phyloP scores from a whole-genome alignment of 345 rosid genomes.

The Eucalyptus sideroxylon region DNA sequence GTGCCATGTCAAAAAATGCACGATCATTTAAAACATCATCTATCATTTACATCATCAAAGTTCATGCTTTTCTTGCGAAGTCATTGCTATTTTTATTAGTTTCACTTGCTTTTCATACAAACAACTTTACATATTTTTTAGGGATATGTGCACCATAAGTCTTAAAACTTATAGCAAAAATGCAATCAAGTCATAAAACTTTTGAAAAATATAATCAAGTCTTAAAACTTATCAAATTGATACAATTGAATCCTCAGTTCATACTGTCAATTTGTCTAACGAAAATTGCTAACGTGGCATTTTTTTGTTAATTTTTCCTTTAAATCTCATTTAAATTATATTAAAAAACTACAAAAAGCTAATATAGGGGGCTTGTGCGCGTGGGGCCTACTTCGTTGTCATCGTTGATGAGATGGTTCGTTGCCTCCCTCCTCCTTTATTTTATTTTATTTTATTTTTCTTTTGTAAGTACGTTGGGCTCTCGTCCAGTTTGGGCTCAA shows the following conservation, averaged over 20 bases:
- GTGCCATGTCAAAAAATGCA: not conserved
- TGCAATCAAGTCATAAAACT: accelerated
- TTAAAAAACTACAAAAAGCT: no score
- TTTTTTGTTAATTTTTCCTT: no score
- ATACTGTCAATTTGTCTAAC: no score
- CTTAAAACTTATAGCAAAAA: no score
- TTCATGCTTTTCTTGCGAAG: not conserved
- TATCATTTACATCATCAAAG: not conserved
- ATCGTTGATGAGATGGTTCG: not conserved
- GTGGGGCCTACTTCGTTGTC: not conserved
- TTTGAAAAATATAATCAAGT: no score
- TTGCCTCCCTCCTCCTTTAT: not conserved
- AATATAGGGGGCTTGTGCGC: no score
- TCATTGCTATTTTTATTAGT: no score
- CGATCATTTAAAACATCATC: not conserved
- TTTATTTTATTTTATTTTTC: no score
- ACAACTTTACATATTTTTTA: not conserved
- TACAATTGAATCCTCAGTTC: no score
- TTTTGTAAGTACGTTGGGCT: not conserved
- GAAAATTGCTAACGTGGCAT: accelerated
- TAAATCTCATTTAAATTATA: no score
- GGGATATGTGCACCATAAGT: no score
- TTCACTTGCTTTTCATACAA: not conserved
- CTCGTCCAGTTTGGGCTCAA: not conserved
- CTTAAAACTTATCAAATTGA: no score